Evolutionary conservation across 331 rosid species (phyloP), one percentile per base, ranked within the genome.

Genomic region (Dryas integrifolia): DNA sequence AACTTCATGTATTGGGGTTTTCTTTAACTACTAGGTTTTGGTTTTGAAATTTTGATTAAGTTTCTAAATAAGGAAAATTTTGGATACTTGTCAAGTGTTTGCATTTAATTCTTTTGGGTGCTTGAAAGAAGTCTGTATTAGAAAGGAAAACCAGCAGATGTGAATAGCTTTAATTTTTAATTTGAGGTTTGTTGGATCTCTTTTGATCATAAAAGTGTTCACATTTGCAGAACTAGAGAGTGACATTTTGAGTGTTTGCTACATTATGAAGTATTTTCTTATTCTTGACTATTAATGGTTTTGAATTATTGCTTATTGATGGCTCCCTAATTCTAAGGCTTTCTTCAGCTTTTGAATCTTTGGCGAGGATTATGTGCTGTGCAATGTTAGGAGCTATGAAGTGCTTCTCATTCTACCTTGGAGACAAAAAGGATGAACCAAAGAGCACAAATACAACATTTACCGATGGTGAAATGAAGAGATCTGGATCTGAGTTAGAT

Each of bases 381-480:
- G 39, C 18, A 44, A 18, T 64, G 12, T 45, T 66, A 64, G 77
- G 63, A 76, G 87, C 81, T 52, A 95, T 91, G 97, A 88, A 77
- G 86, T 91, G 97, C 75, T 88, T 88, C 81, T 16, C 79, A 51
- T 85, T 91, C 73, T 80, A 67, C 73, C 38, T 69, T 65, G 81
- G 85, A 26, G 90, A 87, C 70, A 87, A 88, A 79, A 89, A 84
- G 82, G 89, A 88, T 52, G 95, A 87, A 53, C 81, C 80, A 1
- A 85, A 81, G 75, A 80, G 85, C 81, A 13, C 86, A 15, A 81
- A 69, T 69, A 87, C 86, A 18, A 53, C 77, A 14, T 73, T 58
- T 76, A 80, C 81, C 0, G 91, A 90, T 49, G 85, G 72, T 46
- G 96, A 88, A 51, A 76, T 81, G 79, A 86, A 80, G 83, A 84